Evolutionary conservation across 768 basidiomycete species (phyloP).

Genomic region (Suillus placidus): DNA sequence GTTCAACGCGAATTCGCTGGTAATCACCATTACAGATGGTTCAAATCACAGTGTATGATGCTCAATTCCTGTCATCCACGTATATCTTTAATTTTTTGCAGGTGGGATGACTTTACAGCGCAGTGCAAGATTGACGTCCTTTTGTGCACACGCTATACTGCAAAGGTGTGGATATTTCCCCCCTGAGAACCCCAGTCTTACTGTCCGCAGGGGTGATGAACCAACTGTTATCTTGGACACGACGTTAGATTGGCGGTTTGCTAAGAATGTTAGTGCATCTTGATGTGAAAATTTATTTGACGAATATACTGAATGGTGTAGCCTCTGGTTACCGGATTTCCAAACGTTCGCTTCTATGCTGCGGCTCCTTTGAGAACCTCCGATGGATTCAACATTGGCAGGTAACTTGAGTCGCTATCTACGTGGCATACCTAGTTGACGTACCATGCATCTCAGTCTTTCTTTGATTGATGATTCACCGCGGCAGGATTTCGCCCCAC

Average conservation of each 20-base stretch:
- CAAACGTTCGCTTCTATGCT: constrained; percentile 85
- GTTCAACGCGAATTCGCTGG: constrained; percentile 8
- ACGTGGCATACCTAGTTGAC: neutral
- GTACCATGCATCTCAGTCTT: constrained; percentile 46
- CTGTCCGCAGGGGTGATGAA: constrained; percentile 68
- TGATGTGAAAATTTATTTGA: constrained; percentile 3
- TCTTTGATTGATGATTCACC: constrained; percentile 86
- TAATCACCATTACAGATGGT: constrained; percentile 58
- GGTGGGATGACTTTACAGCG: constrained; percentile 49
- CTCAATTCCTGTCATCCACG: neutral
- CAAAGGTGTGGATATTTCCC: constrained; percentile 54
- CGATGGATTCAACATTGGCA: constrained; percentile 90
- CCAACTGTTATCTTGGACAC: constrained; percentile 86
- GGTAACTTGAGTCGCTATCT: constrained; percentile 44
- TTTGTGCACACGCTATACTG: constrained; percentile 83
- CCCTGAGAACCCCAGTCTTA: neutral
- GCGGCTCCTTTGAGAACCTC: constrained; percentile 87
- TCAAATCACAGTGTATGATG: constrained; percentile 81
- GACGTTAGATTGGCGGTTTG: constrained; percentile 84
- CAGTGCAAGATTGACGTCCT: constrained; percentile 61
- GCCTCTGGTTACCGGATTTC: constrained; percentile 71
- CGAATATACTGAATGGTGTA: constrained; percentile 30
- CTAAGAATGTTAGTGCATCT: constrained; percentile 63
- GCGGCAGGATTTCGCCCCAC: constrained; percentile 80
- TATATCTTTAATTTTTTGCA: constrained; percentile 22